Evolutionary conservation across 306 rosid species (phyloP).

Genomic region (Fragaria ananassa): DNA sequence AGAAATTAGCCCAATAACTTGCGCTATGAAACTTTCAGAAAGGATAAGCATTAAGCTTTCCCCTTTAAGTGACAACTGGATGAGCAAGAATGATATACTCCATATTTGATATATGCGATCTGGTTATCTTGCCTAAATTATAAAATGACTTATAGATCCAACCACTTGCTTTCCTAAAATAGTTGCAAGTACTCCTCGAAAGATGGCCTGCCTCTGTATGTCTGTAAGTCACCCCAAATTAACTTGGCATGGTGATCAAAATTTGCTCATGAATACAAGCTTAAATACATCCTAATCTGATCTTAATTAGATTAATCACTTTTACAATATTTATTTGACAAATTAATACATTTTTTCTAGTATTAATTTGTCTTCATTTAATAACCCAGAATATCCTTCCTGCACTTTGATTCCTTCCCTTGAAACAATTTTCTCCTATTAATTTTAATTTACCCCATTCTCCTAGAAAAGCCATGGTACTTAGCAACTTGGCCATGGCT

Average conservation of each 20-base stretch:
- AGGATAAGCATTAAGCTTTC: background rate
- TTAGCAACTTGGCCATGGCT: conserved; percentile 20
- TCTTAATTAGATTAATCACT: background rate
- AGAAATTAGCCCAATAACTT: no score
- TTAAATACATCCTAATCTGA: conserved; percentile 2
- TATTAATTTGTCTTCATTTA: background rate
- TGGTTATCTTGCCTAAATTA: background rate
- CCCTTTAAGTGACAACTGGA: background rate
- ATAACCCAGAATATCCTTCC: background rate
- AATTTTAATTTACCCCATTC: background rate
- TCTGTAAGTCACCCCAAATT: conserved; percentile 1
- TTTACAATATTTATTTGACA: background rate
- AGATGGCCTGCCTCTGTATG: conserved; percentile 1
- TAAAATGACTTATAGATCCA: background rate
- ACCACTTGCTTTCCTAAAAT: conserved; percentile 9
- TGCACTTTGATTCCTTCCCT: conserved; percentile 5
- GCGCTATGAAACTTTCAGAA: no score
- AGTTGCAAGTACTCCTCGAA: conserved; percentile 3
- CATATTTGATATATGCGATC: background rate
- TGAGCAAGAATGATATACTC: background rate
- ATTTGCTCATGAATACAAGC: background rate
- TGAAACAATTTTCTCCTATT: background rate
- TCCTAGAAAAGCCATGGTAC: conserved; percentile 23
- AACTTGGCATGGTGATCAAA: background rate
- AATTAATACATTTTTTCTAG: background rate